phyloP scores from a whole-genome alignment of 768 basidiomycete genomes.

The Tephrocybe sp. region DNA sequence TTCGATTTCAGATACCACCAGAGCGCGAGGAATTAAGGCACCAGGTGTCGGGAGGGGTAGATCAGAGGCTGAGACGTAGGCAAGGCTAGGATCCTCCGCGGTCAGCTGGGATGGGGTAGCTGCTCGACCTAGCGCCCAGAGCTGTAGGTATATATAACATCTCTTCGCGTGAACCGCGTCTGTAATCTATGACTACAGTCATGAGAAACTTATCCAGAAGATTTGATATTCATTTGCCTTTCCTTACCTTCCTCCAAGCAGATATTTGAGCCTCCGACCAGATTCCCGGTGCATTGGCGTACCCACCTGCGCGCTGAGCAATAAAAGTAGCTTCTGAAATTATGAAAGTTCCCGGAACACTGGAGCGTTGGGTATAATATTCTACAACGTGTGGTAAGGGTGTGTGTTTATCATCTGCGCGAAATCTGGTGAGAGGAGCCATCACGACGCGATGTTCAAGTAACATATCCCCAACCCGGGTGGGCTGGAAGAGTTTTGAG shows the following conservation, averaged over 20 bases:
- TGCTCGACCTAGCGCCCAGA: slow-evolving; percentile 54
- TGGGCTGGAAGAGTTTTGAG: slow-evolving; percentile 36
- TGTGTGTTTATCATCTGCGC: slow-evolving; percentile 32
- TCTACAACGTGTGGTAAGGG: slow-evolving; percentile 28
- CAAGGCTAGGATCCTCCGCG: slow-evolving; percentile 28
- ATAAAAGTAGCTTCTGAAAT: slow-evolving; percentile 42
- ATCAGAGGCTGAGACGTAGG: slow-evolving; percentile 32
- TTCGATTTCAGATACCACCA: slow-evolving; percentile 47
- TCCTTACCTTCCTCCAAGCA: slow-evolving; percentile 43
- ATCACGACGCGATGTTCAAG: slow-evolving; percentile 48
- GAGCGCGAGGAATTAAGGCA: slow-evolving; percentile 30
- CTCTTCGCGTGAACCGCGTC: slow-evolving; percentile 50
- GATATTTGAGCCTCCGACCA: slow-evolving; percentile 43
- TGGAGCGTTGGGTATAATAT: slow-evolving; percentile 26
- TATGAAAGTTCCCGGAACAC: slow-evolving; percentile 30
- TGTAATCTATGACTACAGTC: slow-evolving; percentile 15
- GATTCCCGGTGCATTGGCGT: slow-evolving; percentile 37
- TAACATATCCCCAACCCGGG: slow-evolving; percentile 32
- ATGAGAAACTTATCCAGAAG: neutral
- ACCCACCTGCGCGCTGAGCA: slow-evolving; percentile 30
- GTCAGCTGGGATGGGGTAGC: slow-evolving; percentile 31
- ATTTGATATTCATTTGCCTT: neutral
- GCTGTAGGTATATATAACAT: slow-evolving; percentile 50
- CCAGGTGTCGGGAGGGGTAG: slow-evolving; percentile 21
- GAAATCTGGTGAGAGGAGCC: slow-evolving; percentile 43